Percentiles rank a stretch among this genome's conserved stretches.
These are phyloP conservation scores for Sanghuangporus sanghuang DNA, from an alignment of 1,284 basidiomycete species.

Conservation along the genomic window DNA sequence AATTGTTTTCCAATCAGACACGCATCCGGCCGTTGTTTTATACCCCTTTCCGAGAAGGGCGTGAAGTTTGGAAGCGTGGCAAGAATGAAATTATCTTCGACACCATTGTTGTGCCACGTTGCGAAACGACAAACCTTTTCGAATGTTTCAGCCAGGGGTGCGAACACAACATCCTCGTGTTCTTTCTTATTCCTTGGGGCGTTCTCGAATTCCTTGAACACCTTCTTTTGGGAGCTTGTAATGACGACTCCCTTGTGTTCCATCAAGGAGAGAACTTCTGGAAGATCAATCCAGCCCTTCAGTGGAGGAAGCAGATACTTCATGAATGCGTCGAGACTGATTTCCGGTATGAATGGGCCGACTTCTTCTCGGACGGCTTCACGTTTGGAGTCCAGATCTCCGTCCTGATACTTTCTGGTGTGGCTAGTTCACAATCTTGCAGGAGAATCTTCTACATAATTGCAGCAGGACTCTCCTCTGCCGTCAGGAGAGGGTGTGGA, in stretches of 20 bases:
- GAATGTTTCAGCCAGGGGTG: not conserved
- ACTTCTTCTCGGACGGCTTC: not conserved
- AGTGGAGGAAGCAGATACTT: not conserved
- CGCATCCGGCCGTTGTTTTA: not conserved
- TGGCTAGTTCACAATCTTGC: not conserved
- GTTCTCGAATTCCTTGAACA: not conserved
- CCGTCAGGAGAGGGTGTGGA: too few relatives aligned
- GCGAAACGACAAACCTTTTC: not conserved
- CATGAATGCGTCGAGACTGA: not conserved
- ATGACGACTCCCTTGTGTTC: not conserved
- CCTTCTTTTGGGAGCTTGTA: too few relatives aligned
- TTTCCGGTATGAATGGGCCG: not conserved
- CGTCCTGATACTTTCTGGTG: not conserved
- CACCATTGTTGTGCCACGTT: too few relatives aligned
- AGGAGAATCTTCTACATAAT: too few relatives aligned
- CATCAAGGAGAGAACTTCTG: not conserved
- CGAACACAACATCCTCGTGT: not conserved
- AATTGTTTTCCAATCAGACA: not conserved
- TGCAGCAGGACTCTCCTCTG: too few relatives aligned
- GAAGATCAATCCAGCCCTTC: not conserved
- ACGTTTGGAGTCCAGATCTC: not conserved
- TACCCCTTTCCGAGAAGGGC: not conserved
- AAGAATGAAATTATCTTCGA: not conserved
- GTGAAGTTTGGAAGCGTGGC: not conserved
- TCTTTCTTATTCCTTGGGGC: not conserved